These are phyloP conservation scores for Nymphaea thermarum DNA, from an alignment of 164 flowering plant species.

Conservation along the genomic window DNA sequence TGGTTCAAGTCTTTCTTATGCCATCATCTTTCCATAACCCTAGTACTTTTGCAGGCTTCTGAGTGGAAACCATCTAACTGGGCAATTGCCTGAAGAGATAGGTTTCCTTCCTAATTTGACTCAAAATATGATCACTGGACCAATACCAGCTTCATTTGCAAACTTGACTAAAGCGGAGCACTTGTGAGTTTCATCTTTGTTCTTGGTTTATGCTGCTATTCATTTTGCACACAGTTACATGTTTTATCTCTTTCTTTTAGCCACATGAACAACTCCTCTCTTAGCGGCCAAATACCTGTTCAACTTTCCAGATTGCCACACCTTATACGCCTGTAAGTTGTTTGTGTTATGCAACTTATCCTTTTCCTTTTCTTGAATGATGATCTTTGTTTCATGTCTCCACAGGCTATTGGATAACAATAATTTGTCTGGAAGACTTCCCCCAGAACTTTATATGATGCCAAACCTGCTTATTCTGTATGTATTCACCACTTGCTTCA, in stretches of 20 bases:
- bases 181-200: slow-evolving; percentile 45
- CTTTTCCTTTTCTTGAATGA: not conserved
- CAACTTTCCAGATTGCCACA: slow-evolving; percentile 42
- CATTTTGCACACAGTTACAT: not conserved
- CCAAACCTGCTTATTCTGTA: slow-evolving; percentile 72
- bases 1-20: no score
- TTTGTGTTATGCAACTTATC: not conserved
- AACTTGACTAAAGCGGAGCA: slow-evolving; percentile 43
- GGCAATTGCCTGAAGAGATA: slow-evolving; percentile 69
- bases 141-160: slow-evolving; percentile 65
- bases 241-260: slow-evolving; percentile 21
- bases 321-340: slow-evolving; percentile 73
- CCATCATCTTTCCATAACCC: not conserved
- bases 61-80: slow-evolving; percentile 67
- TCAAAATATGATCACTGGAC: slow-evolving; percentile 57
- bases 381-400: slow-evolving; percentile 3
- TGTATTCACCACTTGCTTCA: slow-evolving; percentile 11
- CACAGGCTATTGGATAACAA: slow-evolving; percentile 93
- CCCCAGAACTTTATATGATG: slow-evolving; percentile 54
- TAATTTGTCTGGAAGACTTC: slow-evolving; percentile 80
- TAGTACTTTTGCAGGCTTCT: slow-evolving; percentile 44
- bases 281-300: slow-evolving; percentile 68
- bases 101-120: slow-evolving; percentile 48
- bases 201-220: not conserved
- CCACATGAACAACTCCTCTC: slow-evolving; percentile 79